These are phyloP conservation scores for Magnolia sinica DNA, from an alignment of 164 flowering plant species.

Conservation along the genomic window DNA sequence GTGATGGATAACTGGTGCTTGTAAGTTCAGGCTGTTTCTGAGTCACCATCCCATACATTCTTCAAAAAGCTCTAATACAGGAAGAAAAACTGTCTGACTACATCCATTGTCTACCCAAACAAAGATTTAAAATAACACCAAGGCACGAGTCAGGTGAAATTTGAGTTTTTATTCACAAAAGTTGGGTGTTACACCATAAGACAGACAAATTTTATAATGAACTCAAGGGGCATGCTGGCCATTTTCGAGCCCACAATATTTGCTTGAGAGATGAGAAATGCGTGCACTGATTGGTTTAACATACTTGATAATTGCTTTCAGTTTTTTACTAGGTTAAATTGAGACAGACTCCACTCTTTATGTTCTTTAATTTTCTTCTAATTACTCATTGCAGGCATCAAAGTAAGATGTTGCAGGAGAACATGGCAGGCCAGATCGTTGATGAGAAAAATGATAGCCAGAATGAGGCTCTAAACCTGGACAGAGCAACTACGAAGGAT, in stretches of 20 bases:
- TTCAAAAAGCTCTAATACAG: background rate
- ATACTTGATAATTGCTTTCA: background rate
- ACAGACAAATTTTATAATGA: background rate
- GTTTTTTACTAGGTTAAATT: background rate
- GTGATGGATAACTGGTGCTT: background rate
- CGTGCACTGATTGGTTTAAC: background rate
- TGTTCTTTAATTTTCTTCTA: background rate
- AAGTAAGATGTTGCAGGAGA: background rate
- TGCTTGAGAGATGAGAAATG: background rate
- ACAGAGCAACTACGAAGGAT: background rate
- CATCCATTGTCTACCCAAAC: background rate
- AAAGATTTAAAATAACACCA: background rate
- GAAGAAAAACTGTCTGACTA: background rate
- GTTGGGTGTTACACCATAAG: background rate
- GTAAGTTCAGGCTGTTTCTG: background rate
- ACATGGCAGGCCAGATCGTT: background rate
- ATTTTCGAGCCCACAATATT: background rate
- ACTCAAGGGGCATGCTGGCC: background rate
- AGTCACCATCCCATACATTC: background rate
- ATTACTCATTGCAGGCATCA: background rate
- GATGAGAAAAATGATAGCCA: background rate
- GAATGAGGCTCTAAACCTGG: constrained; percentile 3
- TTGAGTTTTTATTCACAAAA: background rate
- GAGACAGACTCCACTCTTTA: background rate
- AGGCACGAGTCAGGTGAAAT: background rate